Base-by-base conservation (phyloP, 352 stramenopile species). In the Elongisporangium prolatum region DNA sequence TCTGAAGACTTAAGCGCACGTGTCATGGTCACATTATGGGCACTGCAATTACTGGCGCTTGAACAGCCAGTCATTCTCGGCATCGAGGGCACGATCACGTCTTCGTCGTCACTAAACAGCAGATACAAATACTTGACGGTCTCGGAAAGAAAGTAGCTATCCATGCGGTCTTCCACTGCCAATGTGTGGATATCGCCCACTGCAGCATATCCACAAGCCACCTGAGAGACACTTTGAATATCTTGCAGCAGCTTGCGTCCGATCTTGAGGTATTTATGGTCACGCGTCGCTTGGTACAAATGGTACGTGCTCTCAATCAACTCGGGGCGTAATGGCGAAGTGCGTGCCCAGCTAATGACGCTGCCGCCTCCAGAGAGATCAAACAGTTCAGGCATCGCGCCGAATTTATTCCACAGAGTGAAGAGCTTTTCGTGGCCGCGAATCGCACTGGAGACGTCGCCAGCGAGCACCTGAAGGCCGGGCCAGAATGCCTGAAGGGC, bases 111-210 rank as follows among this genome's bases (percentile, higher is more conserved):
- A 54, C 98, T 97, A 75, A 99, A 99, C 21, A 98, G 91, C 25
- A 99, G 65, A 74, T 98, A 99, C 16, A 99, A 65, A 67, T 99
- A 99, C 73, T 99, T 99, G 28, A 98, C 80, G 4, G 97, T 99
- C 79, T 99, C 98, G 2, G 88, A 97, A 2, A 99, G 76, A 64
- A 99, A 99, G 60, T 98, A 99, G 56, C 90, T 98, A 61, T 98
- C 96, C 98, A 99, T 99, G 63, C 97, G 91, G 61, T 99, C 90
- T 25, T 97, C 80, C 9, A 99, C 83, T 2, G 84, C 70, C 6
- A 95, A 73, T 18, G 86, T 96, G 54, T 94, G 74, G 63, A 98
- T 95, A 61, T 98, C 77, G 18, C 84, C 86, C n/a, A 95, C 76
- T 1, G 88, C 90, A 18, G 93, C 93, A 74, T 96, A 98, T 1